Conservation (phyloP, 441 rosid species). For the Euphorbia corollata region DNA sequence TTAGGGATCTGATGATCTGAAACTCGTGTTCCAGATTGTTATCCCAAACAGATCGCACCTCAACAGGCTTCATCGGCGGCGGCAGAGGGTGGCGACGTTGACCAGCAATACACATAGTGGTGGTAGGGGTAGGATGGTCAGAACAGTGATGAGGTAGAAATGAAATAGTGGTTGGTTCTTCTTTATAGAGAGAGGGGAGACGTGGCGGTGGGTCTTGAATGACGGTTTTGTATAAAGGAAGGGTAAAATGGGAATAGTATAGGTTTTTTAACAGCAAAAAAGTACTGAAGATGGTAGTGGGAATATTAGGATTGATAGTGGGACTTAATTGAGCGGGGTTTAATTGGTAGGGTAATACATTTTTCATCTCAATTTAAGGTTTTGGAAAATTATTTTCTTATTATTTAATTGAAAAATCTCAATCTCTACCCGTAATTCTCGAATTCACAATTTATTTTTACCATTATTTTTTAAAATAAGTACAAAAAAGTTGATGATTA, state of each 20-base stretch:
- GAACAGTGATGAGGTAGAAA: background rate
- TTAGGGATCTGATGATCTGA: slow-evolving; percentile 30
- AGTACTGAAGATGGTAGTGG: too few relatives aligned
- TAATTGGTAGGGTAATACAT: too few relatives aligned
- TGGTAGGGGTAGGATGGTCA: background rate
- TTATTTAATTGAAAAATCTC: too few relatives aligned
- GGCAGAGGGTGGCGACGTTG: slow-evolving; percentile 12
- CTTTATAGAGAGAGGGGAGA: background rate
- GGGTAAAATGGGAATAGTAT: background rate
- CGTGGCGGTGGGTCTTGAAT: background rate
- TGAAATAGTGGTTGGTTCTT: background rate
- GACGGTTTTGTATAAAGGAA: background rate
- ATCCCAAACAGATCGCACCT: slow-evolving; percentile 44
- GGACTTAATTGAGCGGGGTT: too few relatives aligned
- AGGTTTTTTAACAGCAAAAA: too few relatives aligned
- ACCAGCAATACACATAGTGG: slow-evolving; percentile 11
- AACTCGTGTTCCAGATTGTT: slow-evolving; percentile 41
- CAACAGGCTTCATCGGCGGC: slow-evolving; percentile 14
- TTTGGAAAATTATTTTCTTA: too few relatives aligned
- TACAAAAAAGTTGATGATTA: too few relatives aligned
- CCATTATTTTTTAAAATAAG: too few relatives aligned
- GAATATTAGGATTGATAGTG: too few relatives aligned
- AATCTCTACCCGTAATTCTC: too few relatives aligned
- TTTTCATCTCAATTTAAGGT: too few relatives aligned
- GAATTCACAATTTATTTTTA: too few relatives aligned